A percentile compares a stretch with the other conserved stretches of the same genome.
Evolutionary conservation across 129 eudicot genomes (phyloP).

Genomic region (Silybum marianum): DNA sequence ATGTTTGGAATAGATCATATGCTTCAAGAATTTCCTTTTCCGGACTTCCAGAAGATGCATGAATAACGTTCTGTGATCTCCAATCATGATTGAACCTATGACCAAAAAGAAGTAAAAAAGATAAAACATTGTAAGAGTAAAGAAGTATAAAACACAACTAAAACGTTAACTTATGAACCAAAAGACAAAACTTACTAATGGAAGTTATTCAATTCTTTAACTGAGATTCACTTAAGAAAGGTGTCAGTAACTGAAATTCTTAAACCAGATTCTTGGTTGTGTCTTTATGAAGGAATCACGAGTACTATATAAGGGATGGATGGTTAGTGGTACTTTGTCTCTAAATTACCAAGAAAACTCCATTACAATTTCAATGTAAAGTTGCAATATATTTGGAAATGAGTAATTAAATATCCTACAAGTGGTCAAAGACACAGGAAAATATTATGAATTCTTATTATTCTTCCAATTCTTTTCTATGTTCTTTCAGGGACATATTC

Average conservation of each 20-base stretch:
- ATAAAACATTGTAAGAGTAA: neutral
- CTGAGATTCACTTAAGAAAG: no score
- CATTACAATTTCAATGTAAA: neutral
- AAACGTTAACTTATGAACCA: no score
- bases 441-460: no score
- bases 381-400: neutral
- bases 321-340: neutral
- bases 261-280: no score
- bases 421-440: neutral
- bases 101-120: neutral
- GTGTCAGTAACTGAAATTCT: no score
- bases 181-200: neutral
- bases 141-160: no score
- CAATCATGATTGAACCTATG: neutral
- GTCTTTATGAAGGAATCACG: no score
- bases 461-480: neutral
- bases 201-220: neutral
- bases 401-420: no score
- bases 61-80: neutral
- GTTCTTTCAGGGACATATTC: neutral
- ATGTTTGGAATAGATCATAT: slow-evolving; percentile 38
- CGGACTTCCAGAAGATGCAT: neutral
- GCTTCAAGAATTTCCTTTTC: slow-evolving; percentile 38
- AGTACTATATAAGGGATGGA: neutral
- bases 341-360: neutral